phyloP scores from a whole-genome alignment of 495 filamentous ascomycete species.

The Sabuloglossum arenarium region DNA sequence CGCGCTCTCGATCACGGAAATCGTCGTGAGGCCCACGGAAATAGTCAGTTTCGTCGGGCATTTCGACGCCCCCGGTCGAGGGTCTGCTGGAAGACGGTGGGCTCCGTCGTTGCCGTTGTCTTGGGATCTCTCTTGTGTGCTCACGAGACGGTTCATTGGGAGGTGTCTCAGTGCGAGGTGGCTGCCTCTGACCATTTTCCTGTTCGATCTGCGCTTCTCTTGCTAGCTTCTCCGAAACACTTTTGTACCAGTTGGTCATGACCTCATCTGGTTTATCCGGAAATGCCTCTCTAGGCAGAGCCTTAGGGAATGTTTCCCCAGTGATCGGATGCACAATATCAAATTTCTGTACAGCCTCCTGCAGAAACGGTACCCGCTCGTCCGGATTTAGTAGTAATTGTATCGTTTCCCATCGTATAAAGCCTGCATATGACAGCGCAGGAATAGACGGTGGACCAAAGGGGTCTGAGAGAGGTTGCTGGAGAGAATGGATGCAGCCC shows the following conservation, averaged over 20 bases:
- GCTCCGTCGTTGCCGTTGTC: background rate
- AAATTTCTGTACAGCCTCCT: slow-evolving; percentile 59
- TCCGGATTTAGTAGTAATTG: slow-evolving; percentile 75
- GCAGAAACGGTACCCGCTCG: slow-evolving; percentile 68
- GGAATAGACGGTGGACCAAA: slow-evolving; percentile 60
- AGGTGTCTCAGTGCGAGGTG: background rate
- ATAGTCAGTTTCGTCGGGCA: background rate
- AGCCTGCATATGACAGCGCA: slow-evolving; percentile 61
- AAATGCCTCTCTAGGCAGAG: slow-evolving; percentile 56
- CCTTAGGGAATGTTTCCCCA: slow-evolving; percentile 48
- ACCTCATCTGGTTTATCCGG: slow-evolving; percentile 52
- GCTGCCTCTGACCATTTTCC: background rate
- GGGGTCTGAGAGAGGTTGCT: slow-evolving; percentile 43
- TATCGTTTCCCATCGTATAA: slow-evolving; percentile 85
- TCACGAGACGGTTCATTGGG: background rate
- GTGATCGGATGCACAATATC: slow-evolving; percentile 52
- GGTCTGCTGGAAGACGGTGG: background rate
- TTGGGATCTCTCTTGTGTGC: background rate
- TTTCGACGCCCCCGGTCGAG: background rate
- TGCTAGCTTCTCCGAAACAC: slow-evolving; percentile 34
- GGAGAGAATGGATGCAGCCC: slow-evolving; percentile 64
- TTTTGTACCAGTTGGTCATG: slow-evolving; percentile 69
- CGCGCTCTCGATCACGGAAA: background rate
- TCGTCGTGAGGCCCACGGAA: background rate
- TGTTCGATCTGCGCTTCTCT: background rate